A percentile compares a stretch with the other conserved stretches of the same genome.
Evolutionary conservation across 2,329 filamentous ascomycete genomes (phyloP).

Genomic region (Tolypocladium nubicola): DNA sequence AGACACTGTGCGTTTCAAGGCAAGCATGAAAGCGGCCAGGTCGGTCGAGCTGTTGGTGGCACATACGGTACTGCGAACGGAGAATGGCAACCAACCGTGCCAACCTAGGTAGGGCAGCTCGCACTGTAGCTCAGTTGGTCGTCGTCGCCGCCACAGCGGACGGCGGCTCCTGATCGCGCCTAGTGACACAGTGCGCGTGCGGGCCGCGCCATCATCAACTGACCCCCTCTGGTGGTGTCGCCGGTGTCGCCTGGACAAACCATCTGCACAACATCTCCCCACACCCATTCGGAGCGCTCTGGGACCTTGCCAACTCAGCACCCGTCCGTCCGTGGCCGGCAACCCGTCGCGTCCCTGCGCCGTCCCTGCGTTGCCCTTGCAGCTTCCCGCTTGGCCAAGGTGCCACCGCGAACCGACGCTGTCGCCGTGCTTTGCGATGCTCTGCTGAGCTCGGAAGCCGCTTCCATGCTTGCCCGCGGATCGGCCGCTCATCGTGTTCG

Average conservation of each 20-base stretch:
- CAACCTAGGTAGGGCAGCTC: neutral
- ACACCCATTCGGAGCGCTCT: neutral
- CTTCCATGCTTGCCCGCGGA: neutral
- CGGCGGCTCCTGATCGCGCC: neutral
- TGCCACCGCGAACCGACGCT: neutral
- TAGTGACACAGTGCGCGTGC: neutral
- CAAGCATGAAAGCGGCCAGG: neutral
- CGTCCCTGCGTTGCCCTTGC: constrained; percentile 5
- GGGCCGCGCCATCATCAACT: neutral
- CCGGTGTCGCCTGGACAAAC: neutral
- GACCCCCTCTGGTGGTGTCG: neutral
- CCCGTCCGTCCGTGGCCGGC: neutral
- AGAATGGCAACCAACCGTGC: no score
- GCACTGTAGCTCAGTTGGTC: neutral
- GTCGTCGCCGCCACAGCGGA: neutral
- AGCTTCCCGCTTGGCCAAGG: neutral
- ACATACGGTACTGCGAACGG: neutral
- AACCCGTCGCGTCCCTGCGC: neutral
- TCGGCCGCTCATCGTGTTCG: neutral
- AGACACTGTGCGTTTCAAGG: neutral
- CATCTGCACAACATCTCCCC: neutral
- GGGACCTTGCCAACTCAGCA: neutral
- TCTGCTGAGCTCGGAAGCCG: neutral
- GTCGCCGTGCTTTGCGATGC: neutral
- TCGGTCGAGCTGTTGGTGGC: neutral